phyloP scores from a whole-genome alignment of 129 eudicot genomes.

The carrot (Daucus carota) region DNA sequence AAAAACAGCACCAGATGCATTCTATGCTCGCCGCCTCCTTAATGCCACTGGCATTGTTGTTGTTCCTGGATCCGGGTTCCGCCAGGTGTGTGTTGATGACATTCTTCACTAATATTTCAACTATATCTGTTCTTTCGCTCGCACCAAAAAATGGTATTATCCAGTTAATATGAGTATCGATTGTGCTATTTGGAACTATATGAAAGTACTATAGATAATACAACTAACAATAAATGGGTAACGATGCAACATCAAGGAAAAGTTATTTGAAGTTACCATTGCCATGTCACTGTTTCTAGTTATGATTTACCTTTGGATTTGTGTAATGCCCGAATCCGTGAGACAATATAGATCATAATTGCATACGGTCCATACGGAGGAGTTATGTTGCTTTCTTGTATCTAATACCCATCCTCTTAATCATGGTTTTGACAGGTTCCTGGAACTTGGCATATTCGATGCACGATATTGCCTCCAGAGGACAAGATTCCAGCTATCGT shows the following conservation, averaged over 20 bases:
- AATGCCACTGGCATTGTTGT: slow-evolving; percentile 90
- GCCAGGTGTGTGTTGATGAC: slow-evolving; percentile 52
- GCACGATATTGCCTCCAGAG: slow-evolving; percentile 96
- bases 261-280: neutral
- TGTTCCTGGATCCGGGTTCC: slow-evolving; percentile 94
- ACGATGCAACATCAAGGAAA: neutral
- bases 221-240: neutral
- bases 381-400: neutral
- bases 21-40: slow-evolving; percentile 60
- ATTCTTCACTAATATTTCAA: neutral
- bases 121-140: neutral
- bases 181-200: neutral
- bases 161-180: neutral
- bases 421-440: slow-evolving; percentile 44
- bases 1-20: slow-evolving; percentile 74
- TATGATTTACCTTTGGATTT: neutral
- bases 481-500: slow-evolving; percentile 86
- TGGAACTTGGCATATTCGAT: slow-evolving; percentile 94
- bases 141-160: neutral
- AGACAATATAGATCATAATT: neutral
- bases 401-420: neutral
- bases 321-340: neutral
- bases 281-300: neutral
- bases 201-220: neutral
- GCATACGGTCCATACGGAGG: no score